Evolutionary conservation across 2,329 filamentous ascomycete species (phyloP).

Genomic region (Botrytis cinerea): DNA sequence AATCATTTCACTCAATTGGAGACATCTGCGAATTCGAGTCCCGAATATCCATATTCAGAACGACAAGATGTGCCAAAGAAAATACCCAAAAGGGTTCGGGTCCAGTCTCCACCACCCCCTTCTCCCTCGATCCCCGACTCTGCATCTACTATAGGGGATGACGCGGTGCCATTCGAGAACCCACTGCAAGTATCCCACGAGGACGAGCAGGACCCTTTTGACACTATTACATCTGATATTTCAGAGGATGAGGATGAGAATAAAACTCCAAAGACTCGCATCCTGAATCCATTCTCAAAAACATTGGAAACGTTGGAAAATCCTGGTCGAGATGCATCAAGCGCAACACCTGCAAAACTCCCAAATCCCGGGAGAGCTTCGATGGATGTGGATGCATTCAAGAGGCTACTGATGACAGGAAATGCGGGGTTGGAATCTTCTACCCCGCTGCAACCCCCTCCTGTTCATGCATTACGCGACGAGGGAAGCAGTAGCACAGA

Average conservation of each 20-base stretch:
- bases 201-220: slow-evolving; percentile 40
- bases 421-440: slow-evolving; percentile 49
- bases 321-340: slow-evolving; percentile 32
- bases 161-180: slow-evolving; percentile 30
- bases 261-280: slow-evolving; percentile 41
- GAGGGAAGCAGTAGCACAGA: slow-evolving; percentile 58
- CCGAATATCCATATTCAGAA: slow-evolving; percentile 25
- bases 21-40: slow-evolving; percentile 21
- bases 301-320: slow-evolving; percentile 55
- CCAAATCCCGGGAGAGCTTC: slow-evolving; percentile 45
- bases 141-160: slow-evolving; percentile 41
- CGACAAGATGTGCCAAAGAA: slow-evolving; percentile 33
- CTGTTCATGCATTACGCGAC: slow-evolving; percentile 37
- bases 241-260: slow-evolving; percentile 36
- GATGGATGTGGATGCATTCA: slow-evolving; percentile 78
- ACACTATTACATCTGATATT: slow-evolving; percentile 39
- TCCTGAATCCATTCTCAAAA: slow-evolving; percentile 57
- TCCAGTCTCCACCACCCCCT: slow-evolving; percentile 64
- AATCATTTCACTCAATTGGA: slow-evolving; percentile 27
- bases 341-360: slow-evolving; percentile 27
- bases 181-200: slow-evolving; percentile 40
- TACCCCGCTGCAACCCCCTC: slow-evolving; percentile 37
- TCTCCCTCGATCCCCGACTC: slow-evolving; percentile 53
- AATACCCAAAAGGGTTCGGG: slow-evolving; percentile 62
- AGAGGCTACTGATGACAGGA: slow-evolving; percentile 73